Evolutionary conservation across 352 stramenopile species (phyloP).

Genomic region (Phytophthora aleatoria): DNA sequence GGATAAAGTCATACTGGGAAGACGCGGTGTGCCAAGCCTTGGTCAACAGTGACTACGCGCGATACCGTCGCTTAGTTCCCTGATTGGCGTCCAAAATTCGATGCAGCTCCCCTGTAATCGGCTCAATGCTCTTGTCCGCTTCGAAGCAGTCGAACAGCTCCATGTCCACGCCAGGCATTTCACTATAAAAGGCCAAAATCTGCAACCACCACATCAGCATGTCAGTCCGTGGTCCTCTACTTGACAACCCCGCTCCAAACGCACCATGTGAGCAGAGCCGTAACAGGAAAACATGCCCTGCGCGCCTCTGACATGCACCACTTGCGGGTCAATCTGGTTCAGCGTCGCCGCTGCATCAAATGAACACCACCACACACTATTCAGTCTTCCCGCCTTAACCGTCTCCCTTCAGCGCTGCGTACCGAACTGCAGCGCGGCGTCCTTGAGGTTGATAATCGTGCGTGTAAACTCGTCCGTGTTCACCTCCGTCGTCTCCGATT

Average conservation of each 20-base stretch:
- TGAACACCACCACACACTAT: constrained; percentile 4
- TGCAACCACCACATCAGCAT: constrained; percentile 19
- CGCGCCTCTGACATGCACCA: constrained; percentile 83
- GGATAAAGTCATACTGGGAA: background rate
- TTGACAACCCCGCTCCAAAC: constrained; percentile 6
- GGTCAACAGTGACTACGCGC: constrained; percentile 13
- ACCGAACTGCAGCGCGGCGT: constrained; percentile 84
- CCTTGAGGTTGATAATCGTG: constrained; percentile 83
- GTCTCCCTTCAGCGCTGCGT: constrained; percentile 10
- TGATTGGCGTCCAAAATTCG: constrained; percentile 67
- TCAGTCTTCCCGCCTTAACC: background rate
- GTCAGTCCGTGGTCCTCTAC: background rate
- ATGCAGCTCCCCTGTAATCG: constrained; percentile 73
- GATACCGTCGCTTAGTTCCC: constrained; percentile 32
- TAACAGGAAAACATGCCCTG: constrained; percentile 89
- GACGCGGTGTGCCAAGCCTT: background rate
- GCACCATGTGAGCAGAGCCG: constrained; percentile 69
- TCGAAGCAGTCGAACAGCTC: constrained; percentile 84
- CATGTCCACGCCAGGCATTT: constrained; percentile 76
- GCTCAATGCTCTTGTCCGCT: constrained; percentile 77
- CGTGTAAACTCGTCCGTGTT: constrained; percentile 80
- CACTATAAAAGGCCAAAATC: constrained; percentile 88
- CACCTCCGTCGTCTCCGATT: constrained; percentile 67
- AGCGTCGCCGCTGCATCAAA: constrained; percentile 60
- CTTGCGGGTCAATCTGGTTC: constrained; percentile 83